phyloP scores from a whole-genome alignment of 2,329 filamentous ascomycete species.

The Helotiales sp. region DNA sequence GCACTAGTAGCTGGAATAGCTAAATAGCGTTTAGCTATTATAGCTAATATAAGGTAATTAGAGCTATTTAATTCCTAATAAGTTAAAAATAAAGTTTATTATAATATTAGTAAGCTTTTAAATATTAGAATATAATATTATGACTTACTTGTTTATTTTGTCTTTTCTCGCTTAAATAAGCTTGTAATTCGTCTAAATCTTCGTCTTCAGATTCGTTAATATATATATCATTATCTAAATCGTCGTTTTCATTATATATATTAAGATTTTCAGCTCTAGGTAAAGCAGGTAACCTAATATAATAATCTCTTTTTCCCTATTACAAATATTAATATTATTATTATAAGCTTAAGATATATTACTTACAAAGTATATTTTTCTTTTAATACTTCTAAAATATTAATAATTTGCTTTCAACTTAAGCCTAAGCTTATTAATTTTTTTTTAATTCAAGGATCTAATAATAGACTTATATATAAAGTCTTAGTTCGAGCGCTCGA shows the following conservation, averaged over 20 bases:
- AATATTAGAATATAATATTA: background rate
- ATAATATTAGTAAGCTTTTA: background rate
- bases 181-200: background rate
- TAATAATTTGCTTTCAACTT: background rate
- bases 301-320: background rate
- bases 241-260: background rate
- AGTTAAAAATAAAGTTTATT: background rate
- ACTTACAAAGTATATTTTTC: background rate
- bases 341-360: background rate
- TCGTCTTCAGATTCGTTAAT: background rate
- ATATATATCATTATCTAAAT: background rate
- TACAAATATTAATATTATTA: background rate
- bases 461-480: constrained; percentile 1
- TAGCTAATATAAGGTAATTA: background rate
- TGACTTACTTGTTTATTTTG: background rate
- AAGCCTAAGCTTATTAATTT: background rate
- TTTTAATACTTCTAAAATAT: background rate
- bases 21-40: constrained; percentile 1
- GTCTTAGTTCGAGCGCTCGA: background rate
- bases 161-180: constrained; percentile 1
- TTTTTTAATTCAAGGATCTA: background rate
- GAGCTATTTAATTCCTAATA: background rate
- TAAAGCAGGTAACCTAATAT: background rate
- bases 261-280: background rate
- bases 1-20: background rate